Evolutionary conservation across 306 rosid genomes (phyloP).

Genomic region (Carpinus fangiana): DNA sequence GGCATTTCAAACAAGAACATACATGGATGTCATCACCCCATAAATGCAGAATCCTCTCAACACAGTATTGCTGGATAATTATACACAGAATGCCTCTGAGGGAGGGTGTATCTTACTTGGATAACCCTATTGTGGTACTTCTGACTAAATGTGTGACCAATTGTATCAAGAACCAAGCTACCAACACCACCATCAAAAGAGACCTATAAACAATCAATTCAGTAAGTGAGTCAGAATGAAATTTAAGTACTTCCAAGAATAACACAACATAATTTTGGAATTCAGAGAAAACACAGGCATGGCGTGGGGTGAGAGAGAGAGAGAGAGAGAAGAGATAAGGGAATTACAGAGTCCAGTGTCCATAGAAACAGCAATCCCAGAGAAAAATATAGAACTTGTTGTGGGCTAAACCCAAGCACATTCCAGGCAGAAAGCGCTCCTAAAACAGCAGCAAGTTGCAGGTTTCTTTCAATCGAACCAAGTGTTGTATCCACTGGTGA

Average conservation of each 20-base stretch:
- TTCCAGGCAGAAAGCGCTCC: slow-evolving; percentile 77
- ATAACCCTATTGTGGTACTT: slow-evolving; percentile 89
- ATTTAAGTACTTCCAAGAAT: neutral
- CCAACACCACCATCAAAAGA: slow-evolving; percentile 82
- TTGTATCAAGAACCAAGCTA: slow-evolving; percentile 78
- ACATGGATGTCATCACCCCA: neutral
- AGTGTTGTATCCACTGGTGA: slow-evolving; percentile 85
- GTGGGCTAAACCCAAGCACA: slow-evolving; percentile 51
- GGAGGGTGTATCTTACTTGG: slow-evolving; percentile 56
- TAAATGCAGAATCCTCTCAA: neutral
- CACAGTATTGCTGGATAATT: neutral
- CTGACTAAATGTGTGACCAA: slow-evolving; percentile 76
- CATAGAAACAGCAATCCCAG: slow-evolving; percentile 71
- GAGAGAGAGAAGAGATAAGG: slow-evolving; percentile 7
- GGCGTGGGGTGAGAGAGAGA: neutral
- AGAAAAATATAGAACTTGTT: slow-evolving; percentile 57
- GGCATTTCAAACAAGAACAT: neutral
- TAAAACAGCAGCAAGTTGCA: slow-evolving; percentile 60
- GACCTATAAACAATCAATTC: slow-evolving; percentile 44
- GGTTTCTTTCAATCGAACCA: slow-evolving; percentile 76
- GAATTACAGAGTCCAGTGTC: slow-evolving; percentile 70
- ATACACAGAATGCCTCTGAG: neutral
- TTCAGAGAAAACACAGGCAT: neutral
- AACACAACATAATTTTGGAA: neutral
- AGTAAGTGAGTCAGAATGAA: neutral